phyloP scores from a whole-genome alignment of 129 eudicot genomes.

The Silybum marianum region DNA sequence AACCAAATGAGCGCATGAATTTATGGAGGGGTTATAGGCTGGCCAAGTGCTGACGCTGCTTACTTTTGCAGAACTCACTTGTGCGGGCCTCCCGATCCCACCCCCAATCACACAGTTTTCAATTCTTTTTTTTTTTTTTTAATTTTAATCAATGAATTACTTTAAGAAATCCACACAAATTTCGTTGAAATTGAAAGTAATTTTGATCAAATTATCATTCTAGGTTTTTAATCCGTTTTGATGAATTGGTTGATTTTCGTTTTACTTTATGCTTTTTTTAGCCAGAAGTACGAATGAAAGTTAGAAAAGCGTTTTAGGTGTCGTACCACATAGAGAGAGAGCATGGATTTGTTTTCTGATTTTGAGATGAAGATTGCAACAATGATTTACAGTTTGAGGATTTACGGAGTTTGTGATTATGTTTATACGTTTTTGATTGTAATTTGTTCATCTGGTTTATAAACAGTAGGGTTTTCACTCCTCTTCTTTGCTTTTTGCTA shows the following conservation, averaged over 20 bases:
- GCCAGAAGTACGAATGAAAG: no score
- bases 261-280: no score
- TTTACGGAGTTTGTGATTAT: background rate
- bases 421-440: background rate
- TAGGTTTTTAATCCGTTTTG: background rate
- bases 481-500: no score
- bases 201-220: background rate
- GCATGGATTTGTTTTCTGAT: no score
- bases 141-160: no score
- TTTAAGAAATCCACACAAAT: no score
- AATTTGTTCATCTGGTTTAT: background rate
- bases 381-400: background rate
- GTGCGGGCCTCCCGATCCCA: constrained; percentile 95
- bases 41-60: constrained; percentile 98
- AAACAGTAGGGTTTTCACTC: background rate
- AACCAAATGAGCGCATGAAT: constrained; percentile 62
- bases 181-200: no score
- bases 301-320: background rate
- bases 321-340: no score
- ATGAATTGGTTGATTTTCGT: background rate
- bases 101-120: constrained; percentile 28
- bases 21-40: constrained; percentile 99
- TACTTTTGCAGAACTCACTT: constrained; percentile 96
- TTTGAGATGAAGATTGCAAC: background rate
- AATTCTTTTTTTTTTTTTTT: background rate